phyloP scores from a whole-genome alignment of 805 yeast species.

The Maudiozyma barnettii region DNA sequence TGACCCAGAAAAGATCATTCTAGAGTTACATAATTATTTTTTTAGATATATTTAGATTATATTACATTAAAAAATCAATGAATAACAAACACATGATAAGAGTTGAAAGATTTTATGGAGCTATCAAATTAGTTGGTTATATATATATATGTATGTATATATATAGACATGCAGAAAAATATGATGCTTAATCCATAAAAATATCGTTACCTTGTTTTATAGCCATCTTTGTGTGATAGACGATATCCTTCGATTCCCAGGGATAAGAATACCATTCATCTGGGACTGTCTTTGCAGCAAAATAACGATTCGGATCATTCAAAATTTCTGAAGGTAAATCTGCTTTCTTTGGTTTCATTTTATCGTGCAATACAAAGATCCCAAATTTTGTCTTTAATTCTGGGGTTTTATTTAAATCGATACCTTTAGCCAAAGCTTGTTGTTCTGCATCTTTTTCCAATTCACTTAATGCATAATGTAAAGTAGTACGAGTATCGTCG shows the following conservation, averaged over 20 bases:
- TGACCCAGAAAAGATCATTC: too few relatives aligned
- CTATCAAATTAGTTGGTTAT: too few relatives aligned
- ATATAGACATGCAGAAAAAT: too few relatives aligned
- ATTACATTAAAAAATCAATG: too few relatives aligned
- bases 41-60: too few relatives aligned
- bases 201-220: slow-evolving; percentile 66
- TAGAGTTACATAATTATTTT: too few relatives aligned
- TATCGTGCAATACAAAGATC: slow-evolving; percentile 71
- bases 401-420: slow-evolving; percentile 34
- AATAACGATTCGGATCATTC: slow-evolving; percentile 47
- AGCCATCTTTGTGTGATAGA: slow-evolving; percentile 60
- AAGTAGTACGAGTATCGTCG: slow-evolving; percentile 77
- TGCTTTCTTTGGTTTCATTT: slow-evolving; percentile 62
- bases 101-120: too few relatives aligned
- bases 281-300: slow-evolving; percentile 67
- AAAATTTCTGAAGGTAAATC: slow-evolving; percentile 56
- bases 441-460: slow-evolving; percentile 59
- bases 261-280: slow-evolving; percentile 84
- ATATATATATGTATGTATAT: too few relatives aligned
- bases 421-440: slow-evolving; percentile 46
- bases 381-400: slow-evolving; percentile 54
- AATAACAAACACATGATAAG: too few relatives aligned
- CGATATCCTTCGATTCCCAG: slow-evolving; percentile 75
- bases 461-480: slow-evolving; percentile 70
- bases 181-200: slow-evolving; percentile 14